Conservation (phyloP, 169 alveolate genomes). For the Ichthyophthirius multifiliis region DNA sequence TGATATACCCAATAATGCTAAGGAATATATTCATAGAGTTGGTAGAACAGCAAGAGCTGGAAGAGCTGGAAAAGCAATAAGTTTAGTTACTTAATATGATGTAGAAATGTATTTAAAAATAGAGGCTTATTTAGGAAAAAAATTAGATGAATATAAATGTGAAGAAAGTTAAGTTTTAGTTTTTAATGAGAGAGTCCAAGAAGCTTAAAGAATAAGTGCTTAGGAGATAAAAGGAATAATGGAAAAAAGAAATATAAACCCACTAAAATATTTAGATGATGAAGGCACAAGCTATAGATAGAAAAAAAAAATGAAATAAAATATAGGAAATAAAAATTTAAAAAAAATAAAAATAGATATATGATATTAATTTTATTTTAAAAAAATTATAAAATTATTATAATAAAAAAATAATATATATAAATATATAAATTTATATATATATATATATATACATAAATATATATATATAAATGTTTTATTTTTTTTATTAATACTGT, state of each 20-base stretch:
- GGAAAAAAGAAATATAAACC: constrained; percentile 36
- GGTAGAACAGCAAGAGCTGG: constrained; percentile 99
- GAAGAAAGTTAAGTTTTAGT: constrained; percentile 87
- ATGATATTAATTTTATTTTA: background rate
- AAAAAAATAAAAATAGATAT: constrained; percentile 13
- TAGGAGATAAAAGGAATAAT: constrained; percentile 70
- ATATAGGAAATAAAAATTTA: background rate
- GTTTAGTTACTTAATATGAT: constrained; percentile 95
- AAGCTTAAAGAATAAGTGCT: constrained; percentile 84
- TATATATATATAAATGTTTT: too few species aligned
- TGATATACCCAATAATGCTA: constrained; percentile 95
- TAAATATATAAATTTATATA: too few species aligned
- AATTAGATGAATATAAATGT: constrained; percentile 73
- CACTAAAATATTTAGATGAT: constrained; percentile 61
- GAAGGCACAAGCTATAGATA: background rate
- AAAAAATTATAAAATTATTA: too few species aligned
- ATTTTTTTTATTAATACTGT: too few species aligned
- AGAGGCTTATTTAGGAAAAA: constrained; percentile 88
- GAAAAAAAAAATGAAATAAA: background rate
- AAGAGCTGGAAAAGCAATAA: constrained; percentile 95
- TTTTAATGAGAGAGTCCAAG: constrained; percentile 89
- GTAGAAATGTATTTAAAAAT: constrained; percentile 91
- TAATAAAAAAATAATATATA: too few species aligned
- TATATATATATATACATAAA: too few species aligned
- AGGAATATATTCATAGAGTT: constrained; percentile 97